These are phyloP conservation scores for Phellinidium pouzarii DNA, from an alignment of 1,284 basidiomycete species.

Conservation along the genomic window DNA sequence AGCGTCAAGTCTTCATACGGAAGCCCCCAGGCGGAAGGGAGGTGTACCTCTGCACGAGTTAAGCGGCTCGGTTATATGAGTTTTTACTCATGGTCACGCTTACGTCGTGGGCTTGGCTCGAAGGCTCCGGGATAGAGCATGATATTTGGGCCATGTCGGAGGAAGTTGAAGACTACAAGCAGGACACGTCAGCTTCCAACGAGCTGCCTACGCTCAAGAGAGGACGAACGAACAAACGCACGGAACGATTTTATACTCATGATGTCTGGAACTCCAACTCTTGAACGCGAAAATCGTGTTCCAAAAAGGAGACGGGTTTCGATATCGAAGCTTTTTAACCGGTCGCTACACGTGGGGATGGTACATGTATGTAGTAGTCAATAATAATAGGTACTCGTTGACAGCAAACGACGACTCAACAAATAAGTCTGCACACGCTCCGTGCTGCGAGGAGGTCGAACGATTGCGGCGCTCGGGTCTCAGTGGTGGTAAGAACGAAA, in stretches of 20 bases:
- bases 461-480: no score
- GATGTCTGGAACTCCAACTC: background rate
- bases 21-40: conserved; percentile 24
- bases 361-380: no score
- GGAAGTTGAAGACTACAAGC: conserved; percentile 11
- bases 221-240: conserved; percentile 1
- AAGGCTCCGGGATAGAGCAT: conserved; percentile 19
- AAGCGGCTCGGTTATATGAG: background rate
- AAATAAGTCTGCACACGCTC: no score
- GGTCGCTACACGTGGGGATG: no score
- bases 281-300: no score
- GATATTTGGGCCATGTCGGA: conserved; percentile 17
- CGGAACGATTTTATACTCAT: conserved; percentile 12
- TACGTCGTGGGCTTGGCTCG: conserved; percentile 15
- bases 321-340: no score
- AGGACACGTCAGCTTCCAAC: background rate
- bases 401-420: no score
- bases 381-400: no score
- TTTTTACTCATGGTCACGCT: background rate
- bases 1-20: conserved; percentile 41
- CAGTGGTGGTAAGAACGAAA: no score
- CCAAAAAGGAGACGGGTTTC: no score
- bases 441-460: no score
- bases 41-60: conserved; percentile 8
- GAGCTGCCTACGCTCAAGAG: background rate